Conservation (phyloP, 2,329 filamentous ascomycete species). For the Rhynchosporium secalis region DNA sequence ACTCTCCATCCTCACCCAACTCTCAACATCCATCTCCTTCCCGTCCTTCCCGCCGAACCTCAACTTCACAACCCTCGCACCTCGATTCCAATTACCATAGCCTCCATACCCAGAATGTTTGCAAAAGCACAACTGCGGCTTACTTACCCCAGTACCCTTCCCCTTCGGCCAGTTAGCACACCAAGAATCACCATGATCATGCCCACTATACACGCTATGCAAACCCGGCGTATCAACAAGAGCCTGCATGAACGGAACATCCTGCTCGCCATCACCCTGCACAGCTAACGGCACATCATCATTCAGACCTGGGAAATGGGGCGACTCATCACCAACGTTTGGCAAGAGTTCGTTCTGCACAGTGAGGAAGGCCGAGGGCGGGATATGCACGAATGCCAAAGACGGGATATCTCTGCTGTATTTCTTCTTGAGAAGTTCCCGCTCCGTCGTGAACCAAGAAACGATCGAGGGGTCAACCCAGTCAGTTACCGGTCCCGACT, state of each 20-base stretch:
- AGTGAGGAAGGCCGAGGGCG: conserved; percentile 44
- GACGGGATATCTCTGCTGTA: conserved; percentile 47
- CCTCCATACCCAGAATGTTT: conserved; percentile 71
- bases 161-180: conserved; percentile 50
- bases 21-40: conserved; percentile 47
- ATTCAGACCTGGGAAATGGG: conserved; percentile 49
- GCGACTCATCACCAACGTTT: conserved; percentile 31
- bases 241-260: conserved; percentile 63
- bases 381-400: conserved; percentile 58
- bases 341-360: conserved; percentile 41
- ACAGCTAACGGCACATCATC: conserved; percentile 43
- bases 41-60: conserved; percentile 49
- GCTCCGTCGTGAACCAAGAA: conserved; percentile 47
- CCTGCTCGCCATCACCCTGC: conserved; percentile 44
- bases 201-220: conserved; percentile 61
- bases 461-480: conserved; percentile 49
- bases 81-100: conserved; percentile 64
- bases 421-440: conserved; percentile 34
- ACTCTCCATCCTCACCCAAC: conserved; percentile 62
- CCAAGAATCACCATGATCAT: conserved; percentile 66
- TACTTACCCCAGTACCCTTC: conserved; percentile 48
- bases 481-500: conserved; percentile 40
- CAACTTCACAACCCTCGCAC: conserved; percentile 42
- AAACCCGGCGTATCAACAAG: conserved; percentile 55
- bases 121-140: conserved; percentile 57